Percentiles rank a stretch among this genome's conserved stretches.
phyloP scores from a whole-genome alignment of 495 filamentous ascomycete species.

The Endocarpon pusillum region DNA sequence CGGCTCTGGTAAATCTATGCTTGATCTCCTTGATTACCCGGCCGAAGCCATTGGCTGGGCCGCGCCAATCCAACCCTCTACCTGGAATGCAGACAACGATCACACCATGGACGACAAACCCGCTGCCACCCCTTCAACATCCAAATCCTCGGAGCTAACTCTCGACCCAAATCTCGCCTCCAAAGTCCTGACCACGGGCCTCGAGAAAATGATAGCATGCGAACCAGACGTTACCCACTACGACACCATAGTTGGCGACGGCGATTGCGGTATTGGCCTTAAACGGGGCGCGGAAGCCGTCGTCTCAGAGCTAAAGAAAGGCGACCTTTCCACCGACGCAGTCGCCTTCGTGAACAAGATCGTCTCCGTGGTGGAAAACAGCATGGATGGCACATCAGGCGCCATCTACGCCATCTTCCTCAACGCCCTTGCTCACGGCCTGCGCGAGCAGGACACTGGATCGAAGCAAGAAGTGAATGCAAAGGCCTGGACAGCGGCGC shows the following conservation, averaged over 20 bases:
- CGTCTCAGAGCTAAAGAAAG: slow-evolving; percentile 38
- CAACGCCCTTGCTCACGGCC: slow-evolving; percentile 64
- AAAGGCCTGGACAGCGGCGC: slow-evolving; percentile 56
- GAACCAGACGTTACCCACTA: slow-evolving; percentile 77
- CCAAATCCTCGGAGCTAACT: slow-evolving; percentile 29
- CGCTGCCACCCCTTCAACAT: slow-evolving; percentile 39
- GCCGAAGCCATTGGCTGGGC: slow-evolving; percentile 78
- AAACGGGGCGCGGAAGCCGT: slow-evolving; percentile 84
- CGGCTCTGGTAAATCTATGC: slow-evolving; percentile 56
- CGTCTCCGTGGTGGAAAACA: slow-evolving; percentile 65
- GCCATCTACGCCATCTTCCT: slow-evolving; percentile 94
- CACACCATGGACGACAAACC: slow-evolving; percentile 64
- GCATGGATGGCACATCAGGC: slow-evolving; percentile 92
- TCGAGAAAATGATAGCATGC: slow-evolving; percentile 53
- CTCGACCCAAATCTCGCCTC: slow-evolving; percentile 43
- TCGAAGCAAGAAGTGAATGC: slow-evolving; percentile 30
- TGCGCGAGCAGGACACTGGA: slow-evolving; percentile 39
- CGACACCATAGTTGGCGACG: slow-evolving; percentile 88
- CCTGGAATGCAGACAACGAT: slow-evolving; percentile 33
- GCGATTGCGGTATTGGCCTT: slow-evolving; percentile 83
- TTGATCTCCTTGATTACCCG: slow-evolving; percentile 74
- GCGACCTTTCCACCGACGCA: slow-evolving; percentile 44
- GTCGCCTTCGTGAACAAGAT: slow-evolving; percentile 58
- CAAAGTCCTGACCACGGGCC: slow-evolving; percentile 43
- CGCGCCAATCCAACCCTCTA: slow-evolving; percentile 40